These are phyloP conservation scores for Amanita rimosa DNA, from an alignment of 768 basidiomycete species.

Conservation along the genomic window DNA sequence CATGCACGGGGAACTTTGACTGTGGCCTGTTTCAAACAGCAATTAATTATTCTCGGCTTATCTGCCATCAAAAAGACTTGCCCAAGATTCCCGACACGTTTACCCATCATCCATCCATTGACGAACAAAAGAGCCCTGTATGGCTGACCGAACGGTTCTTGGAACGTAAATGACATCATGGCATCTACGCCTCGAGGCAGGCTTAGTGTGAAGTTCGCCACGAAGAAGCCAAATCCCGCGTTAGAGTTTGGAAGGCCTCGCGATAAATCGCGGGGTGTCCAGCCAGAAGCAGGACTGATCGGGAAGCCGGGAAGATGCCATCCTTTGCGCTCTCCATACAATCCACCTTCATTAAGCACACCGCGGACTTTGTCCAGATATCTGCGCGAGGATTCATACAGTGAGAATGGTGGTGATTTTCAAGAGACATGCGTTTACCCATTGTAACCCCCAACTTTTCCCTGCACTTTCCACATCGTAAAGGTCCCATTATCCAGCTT, in stretches of 20 bases:
- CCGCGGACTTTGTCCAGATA: conserved; percentile 64
- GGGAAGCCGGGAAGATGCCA: conserved; percentile 66
- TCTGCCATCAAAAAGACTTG: conserved; percentile 14
- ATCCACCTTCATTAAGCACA: conserved; percentile 62
- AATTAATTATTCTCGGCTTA: not conserved
- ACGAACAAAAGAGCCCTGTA: conserved; percentile 70
- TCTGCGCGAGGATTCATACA: conserved; percentile 21
- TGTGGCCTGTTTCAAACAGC: conserved; percentile 42
- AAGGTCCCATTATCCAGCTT: conserved; percentile 52
- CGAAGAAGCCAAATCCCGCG: conserved; percentile 76
- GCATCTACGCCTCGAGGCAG: conserved; percentile 54
- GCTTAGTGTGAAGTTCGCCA: conserved; percentile 56
- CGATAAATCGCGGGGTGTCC: conserved; percentile 45
- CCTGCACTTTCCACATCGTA: conserved; percentile 60
- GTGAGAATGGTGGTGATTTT: not conserved
- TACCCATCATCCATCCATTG: conserved; percentile 89
- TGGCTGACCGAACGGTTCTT: conserved; percentile 43
- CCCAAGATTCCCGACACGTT: conserved; percentile 64
- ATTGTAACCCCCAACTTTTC: conserved; percentile 63
- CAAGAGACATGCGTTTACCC: conserved; percentile 25
- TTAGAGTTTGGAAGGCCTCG: conserved; percentile 42
- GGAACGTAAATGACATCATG: conserved; percentile 63
- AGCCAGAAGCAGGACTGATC: conserved; percentile 35
- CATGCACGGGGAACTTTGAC: conserved; percentile 71
- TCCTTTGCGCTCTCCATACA: conserved; percentile 58